Evolutionary conservation across 2,329 filamentous ascomycete species (phyloP).

Genomic region (Penicillium hesseltinei): DNA sequence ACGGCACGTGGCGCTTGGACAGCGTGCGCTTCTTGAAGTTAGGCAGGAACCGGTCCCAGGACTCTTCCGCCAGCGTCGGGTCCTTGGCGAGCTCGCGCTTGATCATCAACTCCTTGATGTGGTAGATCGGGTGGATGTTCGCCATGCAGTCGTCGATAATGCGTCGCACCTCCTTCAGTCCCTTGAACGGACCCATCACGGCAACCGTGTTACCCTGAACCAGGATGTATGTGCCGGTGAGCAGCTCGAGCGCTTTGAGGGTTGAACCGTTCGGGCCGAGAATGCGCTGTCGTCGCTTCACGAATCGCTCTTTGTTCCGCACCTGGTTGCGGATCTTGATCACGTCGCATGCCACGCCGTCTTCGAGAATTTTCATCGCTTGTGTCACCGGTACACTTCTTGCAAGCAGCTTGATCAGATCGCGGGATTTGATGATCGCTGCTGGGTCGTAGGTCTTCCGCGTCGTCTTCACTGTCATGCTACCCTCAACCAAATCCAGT

Average conservation of each 20-base stretch:
- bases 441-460: slow-evolving; percentile 88
- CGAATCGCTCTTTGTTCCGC: slow-evolving; percentile 89
- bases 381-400: slow-evolving; percentile 70
- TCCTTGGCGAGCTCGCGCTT: slow-evolving; percentile 89
- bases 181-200: slow-evolving; percentile 88
- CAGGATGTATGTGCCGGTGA: slow-evolving; percentile 88
- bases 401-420: slow-evolving; percentile 88
- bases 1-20: slow-evolving; percentile 76
- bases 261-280: slow-evolving; percentile 89
- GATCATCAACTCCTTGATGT: slow-evolving; percentile 95
- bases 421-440: slow-evolving; percentile 86
- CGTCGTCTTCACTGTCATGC: slow-evolving; percentile 95
- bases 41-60: slow-evolving; percentile 92
- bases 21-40: slow-evolving; percentile 95
- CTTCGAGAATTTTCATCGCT: slow-evolving; percentile 89
- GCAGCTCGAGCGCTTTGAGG: slow-evolving; percentile 86
- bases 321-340: slow-evolving; percentile 93
- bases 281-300: slow-evolving; percentile 90
- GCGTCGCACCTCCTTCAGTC: slow-evolving; percentile 84
- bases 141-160: slow-evolving; percentile 95
- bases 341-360: slow-evolving; percentile 87
- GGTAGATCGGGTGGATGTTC: slow-evolving; percentile 86
- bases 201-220: slow-evolving; percentile 96
- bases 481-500: slow-evolving; percentile 90
- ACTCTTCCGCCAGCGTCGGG: slow-evolving; percentile 79